Base-by-base conservation (phyloP, 1,139 yeast genomes). In the Pichia sp. region DNA sequence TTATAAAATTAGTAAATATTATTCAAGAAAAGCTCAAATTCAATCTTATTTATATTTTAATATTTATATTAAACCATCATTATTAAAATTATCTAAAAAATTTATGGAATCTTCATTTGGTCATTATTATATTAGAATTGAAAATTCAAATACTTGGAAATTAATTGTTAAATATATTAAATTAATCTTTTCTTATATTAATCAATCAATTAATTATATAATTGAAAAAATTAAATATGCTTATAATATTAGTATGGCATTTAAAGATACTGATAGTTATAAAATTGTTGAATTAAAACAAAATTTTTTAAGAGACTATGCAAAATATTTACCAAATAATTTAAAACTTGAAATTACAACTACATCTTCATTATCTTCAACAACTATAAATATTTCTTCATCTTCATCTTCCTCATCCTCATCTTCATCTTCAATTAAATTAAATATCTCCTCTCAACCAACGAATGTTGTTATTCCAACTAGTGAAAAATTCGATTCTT, bases 401-500 rank as follows among this genome's bases (percentile, higher is more conserved):
- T 18, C 18, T 18, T 18, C 18, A 18, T 18, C 18, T 18, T 18
- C 18, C 18, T 18, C 18, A 18, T 18, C 18, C 18, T 18, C 34
- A 29, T 32, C 45, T 4, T 26, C 45, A 10, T 32, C 48, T 6
- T 34, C 47, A 2, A 43, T 43, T 18, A 18, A 18, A 18, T 18
- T 18, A 18, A 18, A 18, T 18, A 29, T 31, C 9, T 31, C 43
- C 18, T 30, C 42, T 8, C 37, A 29, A 34, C 30, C 39, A 25
- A 29, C 43, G 26, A 36, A 18, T 5, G 31, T 18, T 18, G 18
- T 28, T 18, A 64, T 51, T 34, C 54, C 67, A 59, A 47, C 74
- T 61, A 53, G 65, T 68, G 54, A 56, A 39, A 63, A 62, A 45
- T 65, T 59, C 47, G 53, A 57, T 32, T 49, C 41, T 67, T 73